Base-by-base conservation (phyloP, 2,329 filamentous ascomycete species). In the Penicillium italicum region DNA sequence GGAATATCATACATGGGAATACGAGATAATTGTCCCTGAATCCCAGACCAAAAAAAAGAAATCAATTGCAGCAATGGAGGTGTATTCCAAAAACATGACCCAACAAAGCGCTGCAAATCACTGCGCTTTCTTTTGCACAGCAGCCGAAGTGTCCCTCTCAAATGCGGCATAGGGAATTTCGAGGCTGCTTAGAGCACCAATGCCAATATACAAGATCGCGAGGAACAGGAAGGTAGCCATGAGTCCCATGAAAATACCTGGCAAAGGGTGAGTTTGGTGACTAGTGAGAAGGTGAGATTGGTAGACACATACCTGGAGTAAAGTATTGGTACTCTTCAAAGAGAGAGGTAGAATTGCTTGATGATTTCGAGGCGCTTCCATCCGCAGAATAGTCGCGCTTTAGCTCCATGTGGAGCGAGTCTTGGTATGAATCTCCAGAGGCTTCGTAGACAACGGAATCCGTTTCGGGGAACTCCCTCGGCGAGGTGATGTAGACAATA, bases 301-400 rank as follows among this genome's bases (percentile, higher is more conserved):
- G 18, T 11, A 9, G 31, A 33, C 20, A 77, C 82, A 66, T 76
- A 93, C 90, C 90, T 67, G 91, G 90, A 11, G 88, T 93, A 64
- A 99, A 88, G 77, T 92, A 97, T 72, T 96, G 89, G 74, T 99
- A 99, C 73, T 89, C 91, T 75, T 95, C 89, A 67, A 99, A 97
- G 41, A 79, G 61, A 26, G 77, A 75, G 34, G 68, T 68, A 37
- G 71, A 72, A 28, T 63, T 62, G 22, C 56, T 67, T 56, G 82
- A 79, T 16, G 70, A 68, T 18, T 74, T 74, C 7, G 60, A 55
- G 4, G 43, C 30, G 20, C 44, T 51, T 11, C 53, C 49, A 40
- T 69, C 60, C 6, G 69, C 61, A 47, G 65, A 69, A 54, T 80
- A 73, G 62, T 85, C 80, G 62, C 91, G 84, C 82, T 90, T 94